Evolutionary conservation across 169 alveolate species (phyloP).

Genomic region (Babesia sp.): DNA sequence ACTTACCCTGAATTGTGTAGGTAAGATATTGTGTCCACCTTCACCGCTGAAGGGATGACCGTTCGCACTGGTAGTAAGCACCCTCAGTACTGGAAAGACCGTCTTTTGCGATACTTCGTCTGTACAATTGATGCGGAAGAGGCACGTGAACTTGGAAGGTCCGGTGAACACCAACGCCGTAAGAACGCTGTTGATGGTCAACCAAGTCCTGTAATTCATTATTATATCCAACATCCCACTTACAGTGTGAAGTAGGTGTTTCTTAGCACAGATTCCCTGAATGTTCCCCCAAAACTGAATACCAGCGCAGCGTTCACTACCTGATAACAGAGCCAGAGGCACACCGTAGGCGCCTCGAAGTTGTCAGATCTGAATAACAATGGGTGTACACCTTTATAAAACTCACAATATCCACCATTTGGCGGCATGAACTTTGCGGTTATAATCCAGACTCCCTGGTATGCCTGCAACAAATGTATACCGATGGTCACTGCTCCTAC

Average conservation of each 20-base stretch:
- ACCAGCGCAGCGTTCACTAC: slow-evolving; percentile 84
- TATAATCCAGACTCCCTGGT: slow-evolving; percentile 70
- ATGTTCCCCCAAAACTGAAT: slow-evolving; percentile 82
- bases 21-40: slow-evolving; percentile 78
- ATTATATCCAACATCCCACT: too few species aligned
- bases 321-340: slow-evolving; percentile 83
- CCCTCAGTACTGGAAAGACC: slow-evolving; percentile 74
- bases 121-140: slow-evolving; percentile 87
- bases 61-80: slow-evolving; percentile 78
- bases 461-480: slow-evolving; percentile 9
- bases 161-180: slow-evolving; percentile 76
- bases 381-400: not conserved
- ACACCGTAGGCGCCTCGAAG: slow-evolving; percentile 81
- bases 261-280: slow-evolving; percentile 75
- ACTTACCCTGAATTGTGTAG: slow-evolving; percentile 70
- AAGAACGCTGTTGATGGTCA: slow-evolving; percentile 65
- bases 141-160: slow-evolving; percentile 83
- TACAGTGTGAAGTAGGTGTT: slow-evolving; percentile 78
- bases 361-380: slow-evolving; percentile 78
- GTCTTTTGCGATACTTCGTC: slow-evolving; percentile 78
- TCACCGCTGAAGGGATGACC: slow-evolving; percentile 86
- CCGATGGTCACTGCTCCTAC: not conserved
- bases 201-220: slow-evolving; percentile 67
- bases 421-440: slow-evolving; percentile 71
- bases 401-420: slow-evolving; percentile 84